Evolutionary conservation across 2,329 filamentous ascomycete species (phyloP), one percentile per base, ranked within the genome.

Genomic region (Pestalotiopsis sp.): DNA sequence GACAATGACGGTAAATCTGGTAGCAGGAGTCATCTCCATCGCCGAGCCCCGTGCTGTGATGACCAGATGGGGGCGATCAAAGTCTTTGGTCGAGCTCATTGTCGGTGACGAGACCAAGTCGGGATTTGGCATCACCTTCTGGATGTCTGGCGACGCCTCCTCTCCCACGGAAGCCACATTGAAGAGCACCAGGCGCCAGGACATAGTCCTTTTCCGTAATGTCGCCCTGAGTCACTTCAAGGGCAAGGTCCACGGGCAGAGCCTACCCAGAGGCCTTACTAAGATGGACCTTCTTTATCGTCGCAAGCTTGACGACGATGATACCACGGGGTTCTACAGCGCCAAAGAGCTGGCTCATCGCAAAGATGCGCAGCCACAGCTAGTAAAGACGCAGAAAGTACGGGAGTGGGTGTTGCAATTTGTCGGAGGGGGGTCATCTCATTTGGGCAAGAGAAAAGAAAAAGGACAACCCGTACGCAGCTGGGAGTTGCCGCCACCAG

Each of bases 31-130:
- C 61, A 91, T 97, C 70, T 90, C 91, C 13, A 86, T 94, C 63
- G 86, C 91, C 0, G 85, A 90, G 49, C 85, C 92, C 1, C 89
- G 92, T 27, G 86, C 86, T 2, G 88, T 97, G 23, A 87, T 84
- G 38, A 93, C 94, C 0, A 86, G 88, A 52, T 91, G 87, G 81
- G 88, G 91, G 31, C 80, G 81, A 12, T 83, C 84, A 6, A 85
- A 91, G 65, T 87, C 92, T 5, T 85, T 97, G 3, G 82, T 95
- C 55, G 94, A 97, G 78, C 79, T 96, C 2, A 83, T 95, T 1
- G 89, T 98, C 1, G 95, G 93, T 4, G 95, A 98, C 78, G 93
- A 97, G 65, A 97, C 94, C 0, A 88, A 86, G 71, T 88, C 93
- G 0, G 92, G 92, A 2, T 97, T 98, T 80, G 89, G 86, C 36